Conservation (phyloP, 179 eudicot species). For the Corrigiola litoralis region DNA sequence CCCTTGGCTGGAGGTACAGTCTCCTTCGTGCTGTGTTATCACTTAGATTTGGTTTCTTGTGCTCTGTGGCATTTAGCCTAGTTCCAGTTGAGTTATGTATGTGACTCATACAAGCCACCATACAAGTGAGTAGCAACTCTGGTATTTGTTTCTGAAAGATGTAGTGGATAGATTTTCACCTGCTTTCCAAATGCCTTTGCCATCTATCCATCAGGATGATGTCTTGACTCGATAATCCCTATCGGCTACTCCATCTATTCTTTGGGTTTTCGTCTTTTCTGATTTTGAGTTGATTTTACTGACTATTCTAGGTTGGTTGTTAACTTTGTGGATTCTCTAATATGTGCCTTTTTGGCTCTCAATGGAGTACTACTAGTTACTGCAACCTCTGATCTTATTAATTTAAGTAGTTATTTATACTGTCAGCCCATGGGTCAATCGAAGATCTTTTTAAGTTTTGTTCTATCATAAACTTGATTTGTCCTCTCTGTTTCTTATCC, state of each 20-base stretch:
- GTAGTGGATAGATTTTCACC: not conserved
- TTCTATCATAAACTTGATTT: too few relatives aligned
- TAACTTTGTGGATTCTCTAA: too few relatives aligned
- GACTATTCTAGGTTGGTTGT: too few relatives aligned
- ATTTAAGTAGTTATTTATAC: too few relatives aligned
- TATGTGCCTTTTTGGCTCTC: too few relatives aligned
- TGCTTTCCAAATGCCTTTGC: not conserved
- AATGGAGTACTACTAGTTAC: not conserved
- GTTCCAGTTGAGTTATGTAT: not conserved
- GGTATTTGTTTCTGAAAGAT: not conserved
- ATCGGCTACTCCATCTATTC: too few relatives aligned
- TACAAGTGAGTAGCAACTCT: not conserved
- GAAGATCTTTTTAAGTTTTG: too few relatives aligned
- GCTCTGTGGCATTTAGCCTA: constrained; percentile 1
- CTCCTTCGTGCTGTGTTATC: constrained; percentile 2
- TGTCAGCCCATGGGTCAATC: too few relatives aligned
- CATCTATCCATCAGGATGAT: too few relatives aligned
- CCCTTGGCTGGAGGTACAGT: constrained; percentile 68
- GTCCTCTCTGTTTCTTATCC: too few relatives aligned
- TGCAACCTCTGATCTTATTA: not conserved
- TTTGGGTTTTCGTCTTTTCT: too few relatives aligned
- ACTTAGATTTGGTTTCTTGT: not conserved
- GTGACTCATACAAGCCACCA: not conserved
- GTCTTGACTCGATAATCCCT: too few relatives aligned
- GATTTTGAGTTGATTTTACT: not conserved